Conservation (phyloP, 2,329 filamentous ascomycete genomes). For the Claviceps sp. region DNA sequence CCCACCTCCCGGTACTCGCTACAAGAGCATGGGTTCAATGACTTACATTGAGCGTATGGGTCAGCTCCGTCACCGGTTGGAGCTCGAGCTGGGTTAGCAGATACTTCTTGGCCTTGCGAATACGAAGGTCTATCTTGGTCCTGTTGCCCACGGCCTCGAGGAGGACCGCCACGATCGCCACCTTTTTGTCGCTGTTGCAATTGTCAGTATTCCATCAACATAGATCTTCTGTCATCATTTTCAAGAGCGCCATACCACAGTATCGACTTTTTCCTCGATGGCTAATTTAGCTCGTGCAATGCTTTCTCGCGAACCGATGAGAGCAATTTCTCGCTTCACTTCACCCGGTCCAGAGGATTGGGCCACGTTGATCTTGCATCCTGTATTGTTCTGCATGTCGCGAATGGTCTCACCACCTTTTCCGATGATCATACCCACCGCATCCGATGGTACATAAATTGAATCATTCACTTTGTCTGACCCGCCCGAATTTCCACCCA, state of each 20-base stretch:
- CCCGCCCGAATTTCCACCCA: constrained; percentile 17
- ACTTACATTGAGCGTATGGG: constrained; percentile 62
- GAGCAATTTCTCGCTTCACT: constrained; percentile 71
- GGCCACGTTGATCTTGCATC: constrained; percentile 91
- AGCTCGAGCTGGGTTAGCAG: constrained; percentile 30
- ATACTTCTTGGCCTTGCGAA: constrained; percentile 29
- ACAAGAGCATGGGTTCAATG: background rate
- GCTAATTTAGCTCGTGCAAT: constrained; percentile 71
- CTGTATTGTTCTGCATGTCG: constrained; percentile 77
- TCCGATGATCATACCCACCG: constrained; percentile 92
- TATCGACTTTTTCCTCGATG: constrained; percentile 86
- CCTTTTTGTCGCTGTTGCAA: constrained; percentile 36
- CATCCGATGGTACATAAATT: constrained; percentile 77
- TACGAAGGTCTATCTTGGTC: constrained; percentile 43
- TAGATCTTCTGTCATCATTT: too few species aligned
- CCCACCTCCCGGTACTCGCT: background rate
- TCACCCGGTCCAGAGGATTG: constrained; percentile 67
- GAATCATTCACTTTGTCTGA: constrained; percentile 66
- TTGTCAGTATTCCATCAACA: background rate
- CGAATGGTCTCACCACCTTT: constrained; percentile 91
- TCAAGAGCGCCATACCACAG: constrained; percentile 48
- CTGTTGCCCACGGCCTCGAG: constrained; percentile 31
- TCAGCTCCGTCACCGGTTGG: constrained; percentile 42
- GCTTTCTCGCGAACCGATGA: constrained; percentile 64
- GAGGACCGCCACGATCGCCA: constrained; percentile 29